Evolutionary conservation across 257 asterid genomes (phyloP), one percentile per base, ranked within the genome.

Genomic region (Jacaranda copaia): DNA sequence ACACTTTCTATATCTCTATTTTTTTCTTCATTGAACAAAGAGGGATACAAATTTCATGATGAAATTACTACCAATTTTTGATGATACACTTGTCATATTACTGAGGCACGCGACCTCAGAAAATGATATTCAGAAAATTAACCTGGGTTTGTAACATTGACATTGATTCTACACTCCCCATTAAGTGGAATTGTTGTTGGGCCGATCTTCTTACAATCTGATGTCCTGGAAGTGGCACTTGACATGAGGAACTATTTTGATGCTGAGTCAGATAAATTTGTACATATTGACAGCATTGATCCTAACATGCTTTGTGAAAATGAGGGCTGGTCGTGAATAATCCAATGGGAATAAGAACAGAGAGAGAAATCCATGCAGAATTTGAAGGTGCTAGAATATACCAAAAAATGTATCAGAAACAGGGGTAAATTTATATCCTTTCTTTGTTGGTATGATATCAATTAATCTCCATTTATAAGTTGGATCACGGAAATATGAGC

Each of bases 311-410:
- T 43, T 2, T 91, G 92, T 48, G 92, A 91, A 73, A 18, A 61
- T 19, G 96, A 89, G 45, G 98, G 99, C 12, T 95, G 99, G 99
- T 77, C 93, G 81, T 75, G 84, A 85, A 79, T 68, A 95, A 89
- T 78, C 99, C 99, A 38, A 81, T 95, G 95, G 97, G 95, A 55
- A 91, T 91, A 80, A 86, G 93, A 73, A 91, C 98, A 0, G 98
- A 93, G 77, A 88, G 98, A 78, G 97, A 93, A 85, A 84, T 93
- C 62, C 95, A 93, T 85, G 98, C 97, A 0, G 98, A 93, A 80
- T 85, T 77, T 61, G 96, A 90, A 89, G 96, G 97, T 61, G 86
- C 95, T 81, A 83, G 74, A 85, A 90, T 93, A 18, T 93, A 88
- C 81, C 80, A 97, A 85, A 89, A 96, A 80, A 56, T 91, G 84